Conservation (phyloP, 2,329 filamentous ascomycete genomes). For the Fusarium algeriense region DNA sequence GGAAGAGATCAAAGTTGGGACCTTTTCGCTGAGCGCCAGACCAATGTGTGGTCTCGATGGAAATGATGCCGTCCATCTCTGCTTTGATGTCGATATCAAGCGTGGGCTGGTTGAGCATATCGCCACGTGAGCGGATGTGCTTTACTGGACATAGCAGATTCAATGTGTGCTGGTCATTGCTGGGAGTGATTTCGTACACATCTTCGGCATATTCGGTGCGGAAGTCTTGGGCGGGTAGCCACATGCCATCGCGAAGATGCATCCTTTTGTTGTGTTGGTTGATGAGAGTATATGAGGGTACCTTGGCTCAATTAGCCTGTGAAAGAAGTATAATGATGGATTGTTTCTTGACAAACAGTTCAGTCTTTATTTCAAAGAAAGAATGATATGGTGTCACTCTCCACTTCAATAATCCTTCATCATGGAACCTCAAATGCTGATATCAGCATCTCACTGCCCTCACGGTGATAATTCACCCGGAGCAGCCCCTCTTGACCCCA, state of each 20-base stretch:
- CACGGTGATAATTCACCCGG: conserved; percentile 40
- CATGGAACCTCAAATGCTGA: conserved; percentile 25
- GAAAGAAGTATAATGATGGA: background rate
- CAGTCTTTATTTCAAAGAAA: conserved; percentile 15
- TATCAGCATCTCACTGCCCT: conserved; percentile 3
- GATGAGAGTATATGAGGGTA: no score
- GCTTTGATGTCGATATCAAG: conserved; percentile 58
- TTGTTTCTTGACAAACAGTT: conserved; percentile 12
- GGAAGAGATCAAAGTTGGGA: conserved; percentile 56
- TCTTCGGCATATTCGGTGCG: conserved; percentile 75
- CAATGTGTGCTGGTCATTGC: conserved; percentile 60
- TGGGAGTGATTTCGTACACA: conserved; percentile 63
- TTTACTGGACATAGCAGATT: conserved; percentile 68
- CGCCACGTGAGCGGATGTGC: conserved; percentile 64
- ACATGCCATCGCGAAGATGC: conserved; percentile 63
- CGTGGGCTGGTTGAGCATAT: conserved; percentile 68
- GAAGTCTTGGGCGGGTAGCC: conserved; percentile 72
- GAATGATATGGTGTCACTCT: conserved; percentile 24
- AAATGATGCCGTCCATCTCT: conserved; percentile 56
- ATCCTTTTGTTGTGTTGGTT: conserved; percentile 38
- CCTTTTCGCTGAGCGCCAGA: conserved; percentile 53
- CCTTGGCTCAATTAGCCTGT: conserved; percentile 17
- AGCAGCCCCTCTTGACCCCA: conserved; percentile 43
- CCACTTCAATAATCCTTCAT: conserved; percentile 25
- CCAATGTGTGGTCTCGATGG: conserved; percentile 57